phyloP scores from a whole-genome alignment of 2,329 filamentous ascomycete genomes.

The Fusarium guadeloupense region DNA sequence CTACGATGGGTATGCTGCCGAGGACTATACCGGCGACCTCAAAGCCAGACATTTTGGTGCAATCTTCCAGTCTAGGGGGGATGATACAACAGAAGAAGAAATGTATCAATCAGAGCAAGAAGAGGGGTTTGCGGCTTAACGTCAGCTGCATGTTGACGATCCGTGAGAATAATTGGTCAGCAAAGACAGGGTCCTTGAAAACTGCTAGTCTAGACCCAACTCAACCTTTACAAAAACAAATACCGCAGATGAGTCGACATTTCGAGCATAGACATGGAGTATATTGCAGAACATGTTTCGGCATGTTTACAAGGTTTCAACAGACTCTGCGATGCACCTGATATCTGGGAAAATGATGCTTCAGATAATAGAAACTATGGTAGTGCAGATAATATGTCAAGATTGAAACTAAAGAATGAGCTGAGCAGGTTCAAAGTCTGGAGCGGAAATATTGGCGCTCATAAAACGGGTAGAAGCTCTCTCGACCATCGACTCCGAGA shows the following conservation, averaged over 20 bases:
- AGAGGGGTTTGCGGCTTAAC: constrained; percentile 1
- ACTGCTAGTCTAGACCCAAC: no score
- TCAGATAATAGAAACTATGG: fast-evolving
- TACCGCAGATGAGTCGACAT: fast-evolving
- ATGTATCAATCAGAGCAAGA: background rate
- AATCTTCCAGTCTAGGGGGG: fast-evolving
- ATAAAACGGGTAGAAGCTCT: background rate
- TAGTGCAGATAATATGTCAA: fast-evolving
- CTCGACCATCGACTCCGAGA: constrained; percentile 19
- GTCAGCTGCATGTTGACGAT: background rate
- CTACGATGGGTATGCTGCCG: background rate
- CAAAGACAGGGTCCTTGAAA: background rate
- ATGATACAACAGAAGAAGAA: fast-evolving
- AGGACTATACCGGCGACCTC: constrained; percentile 1
- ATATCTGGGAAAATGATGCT: fast-evolving
- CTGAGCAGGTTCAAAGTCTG: constrained; percentile 21
- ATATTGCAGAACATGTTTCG: background rate
- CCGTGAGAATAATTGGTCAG: background rate
- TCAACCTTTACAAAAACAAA: background rate
- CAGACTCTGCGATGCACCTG: fast-evolving
- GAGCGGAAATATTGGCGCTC: constrained; percentile 9
- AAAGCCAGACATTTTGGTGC: background rate
- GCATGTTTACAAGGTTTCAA: background rate
- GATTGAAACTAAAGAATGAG: background rate
- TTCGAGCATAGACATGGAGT: background rate